phyloP scores from a whole-genome alignment of 2,329 filamentous ascomycete species.

The Cladosporium sp. region DNA sequence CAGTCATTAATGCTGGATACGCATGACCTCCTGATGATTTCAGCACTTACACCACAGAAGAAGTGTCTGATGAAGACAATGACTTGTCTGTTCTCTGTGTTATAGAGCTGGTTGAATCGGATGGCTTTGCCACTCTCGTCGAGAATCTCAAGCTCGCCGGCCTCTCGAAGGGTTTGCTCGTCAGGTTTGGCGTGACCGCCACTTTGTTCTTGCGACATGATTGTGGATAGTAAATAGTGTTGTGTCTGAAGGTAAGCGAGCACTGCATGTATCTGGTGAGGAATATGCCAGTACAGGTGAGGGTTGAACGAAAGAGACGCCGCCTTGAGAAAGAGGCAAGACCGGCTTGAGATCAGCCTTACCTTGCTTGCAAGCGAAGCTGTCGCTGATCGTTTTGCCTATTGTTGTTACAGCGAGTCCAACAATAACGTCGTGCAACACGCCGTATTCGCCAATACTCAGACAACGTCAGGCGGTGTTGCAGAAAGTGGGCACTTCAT shows the following conservation, averaged over 20 bases:
- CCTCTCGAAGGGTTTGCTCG: slow-evolving; percentile 17
- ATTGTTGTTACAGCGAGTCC: not conserved
- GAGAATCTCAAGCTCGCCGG: slow-evolving; percentile 22
- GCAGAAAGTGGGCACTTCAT: slow-evolving; percentile 6
- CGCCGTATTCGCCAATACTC: not conserved
- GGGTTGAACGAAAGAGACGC: not conserved
- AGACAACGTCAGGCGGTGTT: not conserved
- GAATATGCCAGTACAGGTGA: not conserved
- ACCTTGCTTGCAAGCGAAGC: not conserved
- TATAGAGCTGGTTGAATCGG: slow-evolving; percentile 26
- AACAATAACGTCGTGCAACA: not conserved
- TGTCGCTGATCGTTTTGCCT: not conserved
- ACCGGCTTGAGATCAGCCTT: not conserved
- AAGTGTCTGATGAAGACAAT: slow-evolving; percentile 39
- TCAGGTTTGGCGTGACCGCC: slow-evolving; percentile 5
- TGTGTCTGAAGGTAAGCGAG: too few species aligned
- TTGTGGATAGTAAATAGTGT: too few species aligned
- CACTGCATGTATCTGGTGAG: not conserved
- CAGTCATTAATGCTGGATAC: not conserved
- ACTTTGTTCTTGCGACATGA: slow-evolving; percentile 3
- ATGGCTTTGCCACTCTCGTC: slow-evolving; percentile 25
- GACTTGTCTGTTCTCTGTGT: slow-evolving; percentile 23
- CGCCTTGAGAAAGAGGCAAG: not conserved
- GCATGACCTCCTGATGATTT: too few species aligned
- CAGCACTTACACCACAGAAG: slow-evolving; percentile 34